These are phyloP conservation scores for Termitomyces sp. DNA, from an alignment of 768 basidiomycete species.

Conservation along the genomic window DNA sequence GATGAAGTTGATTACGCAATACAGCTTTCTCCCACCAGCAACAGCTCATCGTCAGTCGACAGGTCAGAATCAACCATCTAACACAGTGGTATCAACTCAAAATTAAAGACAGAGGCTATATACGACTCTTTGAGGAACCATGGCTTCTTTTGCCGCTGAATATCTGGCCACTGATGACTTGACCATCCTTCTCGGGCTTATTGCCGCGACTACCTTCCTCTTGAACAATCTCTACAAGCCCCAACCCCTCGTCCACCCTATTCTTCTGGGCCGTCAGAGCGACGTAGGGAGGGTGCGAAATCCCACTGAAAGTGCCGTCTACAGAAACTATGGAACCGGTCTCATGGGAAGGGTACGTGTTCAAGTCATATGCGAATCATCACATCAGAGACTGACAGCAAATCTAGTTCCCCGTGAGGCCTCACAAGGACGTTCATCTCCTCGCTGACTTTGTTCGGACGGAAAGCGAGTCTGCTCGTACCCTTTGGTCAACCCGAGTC, in stretches of 20 bases:
- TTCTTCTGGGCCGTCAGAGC: conserved; percentile 88
- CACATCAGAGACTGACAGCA: conserved; percentile 1
- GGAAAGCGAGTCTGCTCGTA: conserved; percentile 64
- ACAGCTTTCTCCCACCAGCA: conserved; percentile 3
- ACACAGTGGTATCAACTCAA: not conserved
- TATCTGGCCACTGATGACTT: conserved; percentile 76
- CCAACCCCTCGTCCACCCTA: conserved; percentile 88
- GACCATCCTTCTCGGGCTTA: conserved; percentile 72
- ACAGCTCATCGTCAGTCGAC: not conserved
- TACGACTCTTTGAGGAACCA: not conserved
- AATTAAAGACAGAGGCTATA: not conserved
- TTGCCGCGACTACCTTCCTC: conserved; percentile 72
- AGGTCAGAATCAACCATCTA: not conserved
- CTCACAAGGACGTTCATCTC: conserved; percentile 67
- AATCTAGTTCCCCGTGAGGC: conserved; percentile 67
- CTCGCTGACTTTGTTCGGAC: conserved; percentile 64
- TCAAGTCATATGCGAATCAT: conserved; percentile 8
- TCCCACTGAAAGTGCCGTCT: conserved; percentile 79
- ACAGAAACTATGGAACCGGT: conserved; percentile 88
- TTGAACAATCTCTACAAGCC: conserved; percentile 77
- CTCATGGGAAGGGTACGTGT: conserved; percentile 70
- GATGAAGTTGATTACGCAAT: conserved; percentile 13
- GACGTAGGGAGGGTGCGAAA: conserved; percentile 83
- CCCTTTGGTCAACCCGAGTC: conserved; percentile 79
- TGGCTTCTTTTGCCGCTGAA: conserved; percentile 39